These are phyloP conservation scores for Pythium dissimile DNA, from an alignment of 352 stramenopile genomes.

Conservation along the genomic window DNA sequence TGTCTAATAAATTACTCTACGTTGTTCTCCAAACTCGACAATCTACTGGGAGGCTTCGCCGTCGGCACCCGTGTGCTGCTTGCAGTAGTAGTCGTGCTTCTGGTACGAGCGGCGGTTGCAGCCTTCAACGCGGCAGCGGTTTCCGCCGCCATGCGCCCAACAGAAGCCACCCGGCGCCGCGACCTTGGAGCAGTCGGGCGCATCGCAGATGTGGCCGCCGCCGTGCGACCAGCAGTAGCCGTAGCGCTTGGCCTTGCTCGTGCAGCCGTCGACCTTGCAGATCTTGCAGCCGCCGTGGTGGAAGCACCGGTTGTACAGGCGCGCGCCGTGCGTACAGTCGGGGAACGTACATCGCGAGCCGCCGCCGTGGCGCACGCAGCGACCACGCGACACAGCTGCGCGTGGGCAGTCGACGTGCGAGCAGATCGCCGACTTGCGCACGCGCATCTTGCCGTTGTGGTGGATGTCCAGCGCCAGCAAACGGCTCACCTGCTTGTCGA, in stretches of 20 bases:
- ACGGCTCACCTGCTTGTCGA: slow-evolving; percentile 56
- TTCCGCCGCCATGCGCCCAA: slow-evolving; percentile 44
- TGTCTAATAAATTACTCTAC: slow-evolving; percentile 27
- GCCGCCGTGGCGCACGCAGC: slow-evolving; percentile 37
- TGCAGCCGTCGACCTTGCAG: slow-evolving; percentile 28
- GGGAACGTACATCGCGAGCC: slow-evolving; percentile 31
- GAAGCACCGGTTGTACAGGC: slow-evolving; percentile 39
- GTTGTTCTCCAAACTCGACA: neutral
- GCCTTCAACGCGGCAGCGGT: slow-evolving; percentile 38
- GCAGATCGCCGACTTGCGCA: slow-evolving; percentile 61
- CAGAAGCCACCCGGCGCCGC: slow-evolving; percentile 31
- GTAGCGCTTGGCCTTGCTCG: slow-evolving; percentile 40
- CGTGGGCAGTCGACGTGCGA: slow-evolving; percentile 46
- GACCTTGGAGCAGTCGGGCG: slow-evolving; percentile 35
- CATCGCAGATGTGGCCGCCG: slow-evolving; percentile 36
- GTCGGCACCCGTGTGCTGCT: slow-evolving; percentile 39
- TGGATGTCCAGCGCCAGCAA: slow-evolving; percentile 52
- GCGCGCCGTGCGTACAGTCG: slow-evolving; percentile 35
- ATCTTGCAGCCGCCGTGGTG: slow-evolving; percentile 38
- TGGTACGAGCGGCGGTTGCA: slow-evolving; percentile 49
- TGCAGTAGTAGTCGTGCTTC: slow-evolving; percentile 55
- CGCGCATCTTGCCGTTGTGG: slow-evolving; percentile 63
- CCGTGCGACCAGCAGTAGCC: slow-evolving; percentile 42
- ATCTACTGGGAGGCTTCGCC: neutral
- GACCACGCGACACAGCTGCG: slow-evolving; percentile 33